phyloP scores from a whole-genome alignment of 148 eudicot species.

The Amaranthus palmeri region DNA sequence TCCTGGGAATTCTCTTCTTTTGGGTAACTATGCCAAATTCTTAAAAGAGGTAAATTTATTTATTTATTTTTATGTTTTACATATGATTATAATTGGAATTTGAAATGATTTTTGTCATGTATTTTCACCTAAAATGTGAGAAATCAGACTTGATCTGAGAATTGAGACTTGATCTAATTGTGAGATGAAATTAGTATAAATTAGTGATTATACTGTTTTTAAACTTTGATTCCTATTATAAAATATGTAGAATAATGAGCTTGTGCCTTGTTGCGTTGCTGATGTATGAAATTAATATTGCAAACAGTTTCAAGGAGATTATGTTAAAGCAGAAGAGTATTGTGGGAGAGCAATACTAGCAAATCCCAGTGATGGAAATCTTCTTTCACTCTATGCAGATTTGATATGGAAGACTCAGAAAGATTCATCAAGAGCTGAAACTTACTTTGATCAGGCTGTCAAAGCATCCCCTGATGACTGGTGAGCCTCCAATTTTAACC shows the following conservation, averaged over 20 bases:
- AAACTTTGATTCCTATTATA: not conserved
- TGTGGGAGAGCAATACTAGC: conserved; percentile 56
- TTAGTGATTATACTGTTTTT: too few relatives aligned
- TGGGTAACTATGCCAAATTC: conserved; percentile 50
- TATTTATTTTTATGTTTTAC: not conserved
- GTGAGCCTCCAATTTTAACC: conserved; percentile 15
- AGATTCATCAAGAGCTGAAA: conserved; percentile 41
- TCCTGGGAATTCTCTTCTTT: conserved; percentile 55
- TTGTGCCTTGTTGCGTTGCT: conserved; percentile 6
- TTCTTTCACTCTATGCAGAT: conserved; percentile 44
- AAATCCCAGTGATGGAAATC: conserved; percentile 41
- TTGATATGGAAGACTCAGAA: conserved; percentile 47
- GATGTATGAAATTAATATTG: conserved; percentile 6
- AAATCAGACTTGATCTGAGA: too few relatives aligned
- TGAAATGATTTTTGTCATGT: too few relatives aligned
- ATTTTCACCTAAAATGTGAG: too few relatives aligned
- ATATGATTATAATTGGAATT: too few relatives aligned
- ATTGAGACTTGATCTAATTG: too few relatives aligned
- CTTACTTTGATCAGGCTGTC: conserved; percentile 54
- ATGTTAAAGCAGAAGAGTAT: conserved; percentile 55
- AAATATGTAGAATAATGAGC: not conserved
- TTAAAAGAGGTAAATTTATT: conserved; percentile 45
- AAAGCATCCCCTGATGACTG: conserved; percentile 54
- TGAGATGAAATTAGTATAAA: too few relatives aligned
- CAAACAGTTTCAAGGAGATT: conserved; percentile 47